Conservation (phyloP, 1,284 basidiomycete species). For the Gomphus sp. region DNA sequence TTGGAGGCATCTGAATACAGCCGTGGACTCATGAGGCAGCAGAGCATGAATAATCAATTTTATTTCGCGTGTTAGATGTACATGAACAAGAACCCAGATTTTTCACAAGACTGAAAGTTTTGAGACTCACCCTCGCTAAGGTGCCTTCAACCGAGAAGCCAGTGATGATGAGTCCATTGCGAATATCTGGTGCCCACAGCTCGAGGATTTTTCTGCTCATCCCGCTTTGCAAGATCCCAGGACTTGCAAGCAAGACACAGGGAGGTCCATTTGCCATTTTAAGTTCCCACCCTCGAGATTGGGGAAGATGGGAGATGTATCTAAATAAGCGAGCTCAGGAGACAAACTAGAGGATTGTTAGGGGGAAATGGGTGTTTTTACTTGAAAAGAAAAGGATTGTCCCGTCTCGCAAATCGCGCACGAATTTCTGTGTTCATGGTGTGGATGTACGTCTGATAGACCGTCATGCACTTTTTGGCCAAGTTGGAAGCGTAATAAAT, state of each 20-base stretch:
- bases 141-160: constrained; percentile 98
- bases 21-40: constrained; percentile 6
- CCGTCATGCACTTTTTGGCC: constrained; percentile 96
- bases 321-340: constrained; percentile 29
- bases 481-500: constrained; percentile 96
- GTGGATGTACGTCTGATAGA: constrained; percentile 97
- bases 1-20: neutral
- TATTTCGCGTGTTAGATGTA: constrained; percentile 19
- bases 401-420: constrained; percentile 78
- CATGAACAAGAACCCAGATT: constrained; percentile 38
- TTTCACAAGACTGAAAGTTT: constrained; percentile 15
- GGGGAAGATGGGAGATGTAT: constrained; percentile 78
- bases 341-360: constrained; percentile 4
- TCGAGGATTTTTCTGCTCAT: constrained; percentile 92
- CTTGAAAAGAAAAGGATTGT: constrained; percentile 97
- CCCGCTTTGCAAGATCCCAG: constrained; percentile 91
- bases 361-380: constrained; percentile 39
- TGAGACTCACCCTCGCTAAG: constrained; percentile 79
- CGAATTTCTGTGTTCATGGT: constrained; percentile 93
- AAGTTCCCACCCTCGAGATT: constrained; percentile 76
- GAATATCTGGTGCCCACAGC: constrained; percentile 92
- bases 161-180: constrained; percentile 93
- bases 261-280: constrained; percentile 82
- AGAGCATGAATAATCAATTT: constrained; percentile 14
- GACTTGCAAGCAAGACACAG: constrained; percentile 93